Evolutionary conservation across 2,329 filamentous ascomycete species (phyloP), one percentile per base, ranked within the genome.

Genomic region (Diaporthe vexans): DNA sequence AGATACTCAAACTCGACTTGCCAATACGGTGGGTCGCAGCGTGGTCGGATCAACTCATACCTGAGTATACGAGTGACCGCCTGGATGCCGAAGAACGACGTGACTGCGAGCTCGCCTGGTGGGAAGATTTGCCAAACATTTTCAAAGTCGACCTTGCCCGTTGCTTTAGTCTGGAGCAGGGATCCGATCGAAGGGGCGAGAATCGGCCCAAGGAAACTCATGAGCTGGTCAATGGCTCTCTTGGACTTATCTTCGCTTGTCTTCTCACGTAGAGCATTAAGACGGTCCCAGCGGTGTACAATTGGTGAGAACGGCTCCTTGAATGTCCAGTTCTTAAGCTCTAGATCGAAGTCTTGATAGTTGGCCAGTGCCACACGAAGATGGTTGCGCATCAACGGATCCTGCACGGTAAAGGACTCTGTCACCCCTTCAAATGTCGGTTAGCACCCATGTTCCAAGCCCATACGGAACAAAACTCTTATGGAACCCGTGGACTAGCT

Each of bases 91-190:
- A 77, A 81, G 72, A 82, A 79, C 21, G 73, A 79, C 11, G 81
- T 82, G 10, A 79, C 71, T 9, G 81, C 82, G 4, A 83, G 72
- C 24, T 80, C 80, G 11, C 79, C 76, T 0, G 82, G 82, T 0
- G 82, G 76, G 70, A 83, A 84, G 63, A 84, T 80, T 67, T 83
- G 81, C 81, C 82, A 84, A 10, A 83, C 72, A 51, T 81, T 77
- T 0, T 78, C 26, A 52, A 81, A 84, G 26, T 58, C 73, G 52
- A 84, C 76, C 43, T 80, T 82, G 24, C 81, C 80, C 0, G 82
- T 81, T 58, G 77, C 69, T 21, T 75, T 78, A 11, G 78, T 82
- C 26, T 78, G 75, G 1, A 73, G 73, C 3, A 81, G 77, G 3
- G 79, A 77, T 1, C 77, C 57, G 13, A 84, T 73, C 1, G 79